A percentile compares a stretch with the other conserved stretches of the same genome.
phyloP scores from a whole-genome alignment of 78 protist species.

The Dictyostelium discoideum region dicty_2.7 NC_007090.3:1061001-1061500 shows the following conservation, averaged over 20 bases:
- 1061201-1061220: constrained; percentile 83
- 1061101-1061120: constrained; percentile 72
- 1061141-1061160: constrained; percentile 89
- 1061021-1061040: constrained; percentile 36
- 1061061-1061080: constrained; percentile 85
- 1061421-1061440: not conserved
- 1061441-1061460: too few relatives aligned
- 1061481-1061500: not conserved
- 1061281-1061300: constrained; percentile 49
- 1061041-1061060: constrained; percentile 30
- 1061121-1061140: constrained; percentile 86
- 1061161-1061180: constrained; percentile 88
- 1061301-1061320: constrained; percentile 57
- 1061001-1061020: constrained; percentile 32
- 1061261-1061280: constrained; percentile 27
- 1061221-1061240: constrained; percentile 65
- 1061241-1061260: constrained; percentile 15
- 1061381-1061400: not conserved
- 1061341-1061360: not conserved
- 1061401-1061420: not conserved
- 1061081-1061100: constrained; percentile 91
- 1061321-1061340: constrained; percentile 19
- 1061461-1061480: not conserved
- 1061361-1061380: not conserved
- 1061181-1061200: constrained; percentile 93